Percentiles rank a stretch among this genome's conserved stretches.
These are phyloP conservation scores for Petunia axillaris DNA, from an alignment of 257 asterid genomes.

Conservation along the genomic window DNA sequence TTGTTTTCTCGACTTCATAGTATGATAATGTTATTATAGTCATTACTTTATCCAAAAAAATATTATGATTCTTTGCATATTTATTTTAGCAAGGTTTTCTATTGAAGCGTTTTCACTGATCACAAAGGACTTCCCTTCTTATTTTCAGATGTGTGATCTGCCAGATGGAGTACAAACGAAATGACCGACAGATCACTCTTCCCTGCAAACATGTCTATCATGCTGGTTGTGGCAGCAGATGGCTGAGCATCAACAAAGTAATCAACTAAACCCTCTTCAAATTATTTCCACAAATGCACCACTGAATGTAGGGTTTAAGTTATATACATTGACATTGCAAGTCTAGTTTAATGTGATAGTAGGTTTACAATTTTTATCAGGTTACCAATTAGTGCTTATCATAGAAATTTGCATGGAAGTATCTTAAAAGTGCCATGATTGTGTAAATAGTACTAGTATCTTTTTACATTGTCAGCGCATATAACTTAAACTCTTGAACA, in stretches of 20 bases:
- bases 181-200: slow-evolving; percentile 72
- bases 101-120: background rate
- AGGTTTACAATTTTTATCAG: no score
- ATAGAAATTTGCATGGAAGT: no score
- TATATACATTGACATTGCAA: no score
- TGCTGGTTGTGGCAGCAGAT: slow-evolving; percentile 76
- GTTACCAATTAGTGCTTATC: no score
- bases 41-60: background rate
- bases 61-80: slow-evolving; percentile 11
- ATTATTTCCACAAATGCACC: background rate
- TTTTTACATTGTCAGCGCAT: no score
- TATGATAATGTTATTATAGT: background rate
- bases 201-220: slow-evolving; percentile 96
- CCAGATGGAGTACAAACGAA: slow-evolving; percentile 96
- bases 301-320: no score
- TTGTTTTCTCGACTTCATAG: background rate
- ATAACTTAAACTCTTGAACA: background rate
- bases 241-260: slow-evolving; percentile 93
- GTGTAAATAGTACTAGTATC: background rate
- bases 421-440: background rate
- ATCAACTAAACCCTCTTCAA: slow-evolving; percentile 27
- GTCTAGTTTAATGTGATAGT: no score
- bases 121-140: background rate
- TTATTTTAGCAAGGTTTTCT: background rate
- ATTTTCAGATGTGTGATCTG: slow-evolving; percentile 85